Conservation (phyloP, 2,329 filamentous ascomycete genomes). For the Didymosphaeria variabile region DNA sequence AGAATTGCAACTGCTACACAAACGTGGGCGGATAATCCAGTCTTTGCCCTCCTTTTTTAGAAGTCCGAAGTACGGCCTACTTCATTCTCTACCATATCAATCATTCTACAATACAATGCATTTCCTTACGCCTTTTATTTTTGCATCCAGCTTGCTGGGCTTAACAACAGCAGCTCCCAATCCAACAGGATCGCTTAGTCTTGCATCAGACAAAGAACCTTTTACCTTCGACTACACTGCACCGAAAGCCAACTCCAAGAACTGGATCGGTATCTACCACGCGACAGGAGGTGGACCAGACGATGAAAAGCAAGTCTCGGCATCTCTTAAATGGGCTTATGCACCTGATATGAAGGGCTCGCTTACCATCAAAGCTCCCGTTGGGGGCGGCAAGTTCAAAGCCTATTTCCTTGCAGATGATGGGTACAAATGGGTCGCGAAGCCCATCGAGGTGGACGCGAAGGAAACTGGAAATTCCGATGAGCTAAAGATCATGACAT, state of each 20-base stretch:
- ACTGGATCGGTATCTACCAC: slow-evolving; percentile 23
- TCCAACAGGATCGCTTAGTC: slow-evolving; percentile 10
- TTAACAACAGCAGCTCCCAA: not conserved
- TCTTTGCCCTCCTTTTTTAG: not conserved
- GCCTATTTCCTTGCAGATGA: slow-evolving; percentile 21
- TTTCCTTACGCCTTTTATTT: not conserved
- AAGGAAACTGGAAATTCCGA: slow-evolving; percentile 6
- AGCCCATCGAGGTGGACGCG: slow-evolving; percentile 16
- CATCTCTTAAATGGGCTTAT: slow-evolving; percentile 18
- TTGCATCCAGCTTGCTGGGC: not conserved
- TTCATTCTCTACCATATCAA: not conserved
- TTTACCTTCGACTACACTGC: slow-evolving; percentile 19
- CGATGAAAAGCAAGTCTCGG: slow-evolving; percentile 14
- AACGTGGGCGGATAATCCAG: not conserved
- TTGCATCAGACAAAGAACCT: not conserved
- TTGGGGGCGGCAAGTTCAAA: slow-evolving; percentile 19
- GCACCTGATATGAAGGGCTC: slow-evolving; percentile 11
- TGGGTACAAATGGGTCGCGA: slow-evolving; percentile 19
- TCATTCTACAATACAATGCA: not conserved
- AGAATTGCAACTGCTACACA: not conserved
- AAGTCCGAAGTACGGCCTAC: not conserved
- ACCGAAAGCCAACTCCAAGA: slow-evolving; percentile 15
- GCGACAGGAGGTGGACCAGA: slow-evolving; percentile 12
- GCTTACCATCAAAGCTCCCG: slow-evolving; percentile 12
- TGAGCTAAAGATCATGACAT: slow-evolving; percentile 18